A percentile compares a stretch with the other conserved stretches of the same genome.
Evolutionary conservation across 192 early-diverging fungal genomes (phyloP).

Genomic region (Lobosporangium transversale): DNA sequence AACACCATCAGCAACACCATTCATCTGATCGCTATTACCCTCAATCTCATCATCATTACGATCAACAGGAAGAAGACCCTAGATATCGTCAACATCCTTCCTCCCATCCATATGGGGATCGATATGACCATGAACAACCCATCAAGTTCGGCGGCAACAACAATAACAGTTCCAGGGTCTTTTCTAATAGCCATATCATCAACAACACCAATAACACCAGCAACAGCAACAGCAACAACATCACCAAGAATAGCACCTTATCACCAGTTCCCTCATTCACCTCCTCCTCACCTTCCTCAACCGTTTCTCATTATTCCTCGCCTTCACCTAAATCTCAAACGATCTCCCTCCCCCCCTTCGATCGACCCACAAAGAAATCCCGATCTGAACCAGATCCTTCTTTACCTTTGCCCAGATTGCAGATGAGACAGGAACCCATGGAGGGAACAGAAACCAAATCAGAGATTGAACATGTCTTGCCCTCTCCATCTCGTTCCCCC

Average conservation of each 20-base stretch:
- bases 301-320: slow-evolving; percentile 19
- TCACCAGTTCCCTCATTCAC: slow-evolving; percentile 12
- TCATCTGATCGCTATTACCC: neutral
- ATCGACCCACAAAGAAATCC: slow-evolving; percentile 5
- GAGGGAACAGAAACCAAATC: no score
- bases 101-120: neutral
- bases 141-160: neutral
- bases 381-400: slow-evolving; percentile 1
- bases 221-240: slow-evolving; percentile 3
- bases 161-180: neutral
- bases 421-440: no score
- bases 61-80: neutral
- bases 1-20: neutral
- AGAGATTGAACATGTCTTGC: neutral
- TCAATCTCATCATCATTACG: neutral
- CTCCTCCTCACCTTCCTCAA: slow-evolving; percentile 16
- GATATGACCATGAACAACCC: neutral
- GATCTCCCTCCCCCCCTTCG: neutral
- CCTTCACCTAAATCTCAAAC: slow-evolving; percentile 33
- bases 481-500: slow-evolving; percentile 13
- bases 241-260: neutral
- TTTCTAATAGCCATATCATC: no score
- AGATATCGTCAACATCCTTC: neutral
- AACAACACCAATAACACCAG: no score
- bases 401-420: no score